phyloP scores from a whole-genome alignment of 768 basidiomycete genomes.

The Myochromella boudieri region DNA sequence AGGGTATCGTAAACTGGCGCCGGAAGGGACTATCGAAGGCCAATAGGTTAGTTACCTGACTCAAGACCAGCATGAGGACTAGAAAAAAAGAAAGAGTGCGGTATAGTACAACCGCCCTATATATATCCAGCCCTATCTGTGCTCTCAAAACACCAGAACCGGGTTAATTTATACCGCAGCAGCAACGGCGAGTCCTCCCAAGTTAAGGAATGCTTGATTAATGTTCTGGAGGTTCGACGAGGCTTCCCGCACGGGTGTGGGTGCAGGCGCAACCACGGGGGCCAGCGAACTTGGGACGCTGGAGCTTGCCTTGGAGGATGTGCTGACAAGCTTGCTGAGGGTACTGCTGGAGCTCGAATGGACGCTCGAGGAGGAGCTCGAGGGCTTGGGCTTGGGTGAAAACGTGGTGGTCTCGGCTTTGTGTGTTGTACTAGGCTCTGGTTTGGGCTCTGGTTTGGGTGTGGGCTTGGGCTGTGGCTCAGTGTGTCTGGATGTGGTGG shows the following conservation, averaged over 20 bases:
- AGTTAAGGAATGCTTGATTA: slow-evolving; percentile 33
- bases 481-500: slow-evolving; percentile 16
- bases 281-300: slow-evolving; percentile 6
- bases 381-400: slow-evolving; percentile 23
- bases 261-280: slow-evolving; percentile 2
- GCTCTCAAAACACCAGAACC: too few relatives aligned
- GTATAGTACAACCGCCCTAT: background rate
- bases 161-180: slow-evolving; percentile 14
- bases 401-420: slow-evolving; percentile 22
- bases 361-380: slow-evolving; percentile 25
- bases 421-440: slow-evolving; percentile 15
- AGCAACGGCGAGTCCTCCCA: slow-evolving; percentile 34
- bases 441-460: slow-evolving; percentile 16
- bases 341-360: slow-evolving; percentile 22
- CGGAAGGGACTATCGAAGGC: too few relatives aligned
- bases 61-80: background rate
- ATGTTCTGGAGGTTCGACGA: slow-evolving; percentile 33
- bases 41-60: background rate
- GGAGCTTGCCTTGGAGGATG: slow-evolving; percentile 19
- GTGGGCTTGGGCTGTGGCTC: slow-evolving; percentile 16
- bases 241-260: slow-evolving; percentile 18
- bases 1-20: background rate
- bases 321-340: slow-evolving; percentile 14
- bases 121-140: slow-evolving; percentile 2
- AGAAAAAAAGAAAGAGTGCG: background rate